phyloP scores from a whole-genome alignment of 257 asterid species.

The Dorcoceras hygrometricum region DNA sequence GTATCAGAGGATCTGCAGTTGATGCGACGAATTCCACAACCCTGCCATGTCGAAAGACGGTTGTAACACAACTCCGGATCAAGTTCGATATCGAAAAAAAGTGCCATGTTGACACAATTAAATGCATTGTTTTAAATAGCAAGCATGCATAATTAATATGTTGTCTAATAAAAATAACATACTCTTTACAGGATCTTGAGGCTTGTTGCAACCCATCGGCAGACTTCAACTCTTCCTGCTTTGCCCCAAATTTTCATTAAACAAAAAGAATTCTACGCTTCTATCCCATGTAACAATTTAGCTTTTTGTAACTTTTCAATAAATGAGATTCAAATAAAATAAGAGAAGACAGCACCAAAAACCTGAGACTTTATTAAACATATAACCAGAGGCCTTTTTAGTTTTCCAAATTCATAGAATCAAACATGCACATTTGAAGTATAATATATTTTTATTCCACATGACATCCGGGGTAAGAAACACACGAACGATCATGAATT shows the following conservation, averaged over 20 bases:
- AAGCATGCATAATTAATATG: not conserved
- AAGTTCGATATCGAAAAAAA: not conserved
- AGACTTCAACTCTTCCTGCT: conserved; percentile 61
- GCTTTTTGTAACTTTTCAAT: no score
- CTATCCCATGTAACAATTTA: no score
- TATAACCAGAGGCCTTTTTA: no score
- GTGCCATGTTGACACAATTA: not conserved
- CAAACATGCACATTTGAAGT: no score
- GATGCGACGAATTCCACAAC: conserved; percentile 39
- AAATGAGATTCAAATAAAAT: no score
- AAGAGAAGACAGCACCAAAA: no score
- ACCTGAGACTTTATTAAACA: no score
- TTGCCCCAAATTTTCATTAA: conserved; percentile 4
- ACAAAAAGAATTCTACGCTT: not conserved
- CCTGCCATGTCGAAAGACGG: conserved; percentile 34
- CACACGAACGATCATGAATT: no score
- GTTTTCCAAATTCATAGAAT: no score
- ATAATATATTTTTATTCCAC: no score
- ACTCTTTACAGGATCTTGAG: conserved; percentile 58
- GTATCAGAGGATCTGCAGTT: conserved; percentile 50
- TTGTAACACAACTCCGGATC: not conserved
- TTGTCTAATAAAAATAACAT: conserved; percentile 23
- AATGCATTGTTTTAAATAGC: not conserved
- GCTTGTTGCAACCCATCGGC: conserved; percentile 49
- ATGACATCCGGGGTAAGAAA: no score